A percentile compares a stretch with the other conserved stretches of the same genome.
Evolutionary conservation across 2,329 filamentous ascomycete genomes (phyloP).

Genomic region (Calonectria pseudoturangicola): DNA sequence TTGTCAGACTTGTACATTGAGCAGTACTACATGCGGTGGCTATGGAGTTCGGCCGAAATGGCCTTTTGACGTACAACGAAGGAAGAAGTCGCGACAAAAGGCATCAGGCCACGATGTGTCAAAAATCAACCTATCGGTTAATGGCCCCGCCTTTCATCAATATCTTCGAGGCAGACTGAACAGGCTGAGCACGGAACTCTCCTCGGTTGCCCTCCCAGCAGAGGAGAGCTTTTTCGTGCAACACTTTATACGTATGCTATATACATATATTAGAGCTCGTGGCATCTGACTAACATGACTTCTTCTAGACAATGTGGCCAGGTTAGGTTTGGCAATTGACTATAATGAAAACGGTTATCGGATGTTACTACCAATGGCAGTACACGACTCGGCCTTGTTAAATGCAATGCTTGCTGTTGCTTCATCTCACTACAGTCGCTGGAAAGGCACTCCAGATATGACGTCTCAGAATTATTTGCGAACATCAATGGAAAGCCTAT

Average conservation of each 20-base stretch:
- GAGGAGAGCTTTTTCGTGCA: conserved; percentile 23
- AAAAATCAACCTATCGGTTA: conserved; percentile 12
- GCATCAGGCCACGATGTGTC: background rate
- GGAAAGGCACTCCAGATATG: background rate
- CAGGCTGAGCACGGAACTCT: conserved; percentile 5
- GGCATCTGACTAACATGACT: background rate
- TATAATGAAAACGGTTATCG: conserved; percentile 19
- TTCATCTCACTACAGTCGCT: conserved; percentile 2
- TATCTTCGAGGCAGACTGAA: conserved; percentile 9
- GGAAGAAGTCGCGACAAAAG: background rate
- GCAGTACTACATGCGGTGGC: background rate
- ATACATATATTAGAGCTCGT: background rate
- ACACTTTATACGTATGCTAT: conserved; percentile 8
- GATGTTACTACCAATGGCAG: conserved; percentile 4
- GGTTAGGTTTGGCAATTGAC: conserved; percentile 15
- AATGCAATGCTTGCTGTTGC: conserved; percentile 14
- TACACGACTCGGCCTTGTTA: conserved; percentile 10
- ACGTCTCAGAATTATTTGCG: conserved; percentile 2
- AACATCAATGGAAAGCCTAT: conserved; percentile 1
- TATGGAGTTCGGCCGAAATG: conserved; percentile 14
- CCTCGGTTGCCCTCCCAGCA: background rate
- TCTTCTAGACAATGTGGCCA: conserved; percentile 5
- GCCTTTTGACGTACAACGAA: background rate
- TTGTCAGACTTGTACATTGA: background rate
- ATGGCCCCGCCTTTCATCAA: conserved; percentile 5